A percentile compares a stretch with the other conserved stretches of the same genome.
These are phyloP conservation scores for Colletotrichum limetticola DNA, from an alignment of 2,329 filamentous ascomycete genomes.

Conservation along the genomic window DNA sequence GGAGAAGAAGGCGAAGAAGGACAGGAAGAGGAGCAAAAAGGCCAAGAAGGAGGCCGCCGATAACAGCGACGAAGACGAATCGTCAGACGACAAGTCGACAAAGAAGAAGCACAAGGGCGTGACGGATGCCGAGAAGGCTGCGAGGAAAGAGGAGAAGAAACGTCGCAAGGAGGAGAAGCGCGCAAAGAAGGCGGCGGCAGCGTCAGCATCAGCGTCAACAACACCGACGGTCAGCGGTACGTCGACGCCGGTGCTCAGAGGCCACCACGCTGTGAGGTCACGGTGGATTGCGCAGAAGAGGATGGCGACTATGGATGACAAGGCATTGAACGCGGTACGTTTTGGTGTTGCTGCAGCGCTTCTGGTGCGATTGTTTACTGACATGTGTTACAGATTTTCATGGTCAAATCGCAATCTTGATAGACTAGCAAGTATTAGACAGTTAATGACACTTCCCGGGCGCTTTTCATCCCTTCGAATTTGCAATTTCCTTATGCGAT, in stretches of 20 bases:
- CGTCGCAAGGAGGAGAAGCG: constrained; percentile 54
- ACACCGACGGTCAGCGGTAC: constrained; percentile 55
- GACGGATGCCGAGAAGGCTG: constrained; percentile 50
- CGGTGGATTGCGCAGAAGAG: constrained; percentile 91
- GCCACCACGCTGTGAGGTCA: constrained; percentile 79
- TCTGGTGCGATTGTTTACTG: constrained; percentile 30
- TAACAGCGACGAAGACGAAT: constrained; percentile 42
- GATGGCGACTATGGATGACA: constrained; percentile 81
- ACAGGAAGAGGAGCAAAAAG: constrained; percentile 39
- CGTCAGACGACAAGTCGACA: constrained; percentile 38
- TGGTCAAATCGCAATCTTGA: constrained; percentile 63
- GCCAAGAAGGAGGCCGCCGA: constrained; percentile 47
- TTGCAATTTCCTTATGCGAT: not conserved
- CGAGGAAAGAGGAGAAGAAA: constrained; percentile 63
- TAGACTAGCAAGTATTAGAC: not conserved
- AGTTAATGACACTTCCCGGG: not conserved
- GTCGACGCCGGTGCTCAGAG: constrained; percentile 57
- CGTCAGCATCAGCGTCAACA: constrained; percentile 38
- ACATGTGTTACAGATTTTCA: constrained; percentile 67
- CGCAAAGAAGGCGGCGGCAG: constrained; percentile 48
- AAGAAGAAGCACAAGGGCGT: constrained; percentile 44
- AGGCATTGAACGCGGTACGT: constrained; percentile 85
- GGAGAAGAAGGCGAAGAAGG: constrained; percentile 40
- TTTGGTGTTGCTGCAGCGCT: not conserved
- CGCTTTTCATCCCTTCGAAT: not conserved